Conservation (phyloP, 1,284 basidiomycete genomes). For the Rhodotorula sp. region DNA sequence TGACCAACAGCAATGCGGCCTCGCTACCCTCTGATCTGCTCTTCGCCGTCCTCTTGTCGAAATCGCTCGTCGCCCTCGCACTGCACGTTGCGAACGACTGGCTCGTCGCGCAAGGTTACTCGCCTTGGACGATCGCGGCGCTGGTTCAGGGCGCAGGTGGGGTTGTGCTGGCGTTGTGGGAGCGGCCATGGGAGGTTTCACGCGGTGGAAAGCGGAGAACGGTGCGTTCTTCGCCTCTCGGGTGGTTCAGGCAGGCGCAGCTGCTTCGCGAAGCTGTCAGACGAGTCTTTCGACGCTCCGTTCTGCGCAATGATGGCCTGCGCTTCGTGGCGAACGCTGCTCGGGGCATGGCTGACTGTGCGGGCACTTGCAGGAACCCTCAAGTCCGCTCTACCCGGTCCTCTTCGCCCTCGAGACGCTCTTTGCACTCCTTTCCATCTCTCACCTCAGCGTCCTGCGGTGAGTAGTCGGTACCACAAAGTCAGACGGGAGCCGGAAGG, state of each 20-base stretch:
- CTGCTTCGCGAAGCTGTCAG: too few relatives aligned
- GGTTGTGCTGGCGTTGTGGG: slow-evolving; percentile 19
- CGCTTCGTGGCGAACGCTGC: too few relatives aligned
- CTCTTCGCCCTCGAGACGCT: slow-evolving; percentile 28
- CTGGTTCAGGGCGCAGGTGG: slow-evolving; percentile 26
- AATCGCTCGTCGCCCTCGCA: slow-evolving; percentile 42
- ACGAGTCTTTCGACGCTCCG: neutral
- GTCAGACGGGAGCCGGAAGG: too few relatives aligned
- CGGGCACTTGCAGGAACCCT: slow-evolving; percentile 6
- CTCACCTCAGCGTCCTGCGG: slow-evolving; percentile 23
- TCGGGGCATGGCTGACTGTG: neutral
- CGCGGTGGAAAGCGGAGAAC: slow-evolving; percentile 24
- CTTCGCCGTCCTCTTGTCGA: slow-evolving; percentile 39
- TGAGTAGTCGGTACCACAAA: neutral
- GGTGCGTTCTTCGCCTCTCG: slow-evolving; percentile 13
- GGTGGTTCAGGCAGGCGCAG: neutral
- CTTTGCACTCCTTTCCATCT: slow-evolving; percentile 26
- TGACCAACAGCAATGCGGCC: slow-evolving; percentile 1
- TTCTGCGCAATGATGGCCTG: neutral
- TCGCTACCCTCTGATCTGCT: slow-evolving; percentile 42
- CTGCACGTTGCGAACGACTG: slow-evolving; percentile 43
- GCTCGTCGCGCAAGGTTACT: slow-evolving; percentile 35
- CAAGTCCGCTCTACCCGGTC: slow-evolving; percentile 26
- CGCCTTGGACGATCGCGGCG: slow-evolving; percentile 27
- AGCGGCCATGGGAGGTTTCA: slow-evolving; percentile 27